Conservation (phyloP, 148 eudicot species). For the Rhododendron ovatum region DNA sequence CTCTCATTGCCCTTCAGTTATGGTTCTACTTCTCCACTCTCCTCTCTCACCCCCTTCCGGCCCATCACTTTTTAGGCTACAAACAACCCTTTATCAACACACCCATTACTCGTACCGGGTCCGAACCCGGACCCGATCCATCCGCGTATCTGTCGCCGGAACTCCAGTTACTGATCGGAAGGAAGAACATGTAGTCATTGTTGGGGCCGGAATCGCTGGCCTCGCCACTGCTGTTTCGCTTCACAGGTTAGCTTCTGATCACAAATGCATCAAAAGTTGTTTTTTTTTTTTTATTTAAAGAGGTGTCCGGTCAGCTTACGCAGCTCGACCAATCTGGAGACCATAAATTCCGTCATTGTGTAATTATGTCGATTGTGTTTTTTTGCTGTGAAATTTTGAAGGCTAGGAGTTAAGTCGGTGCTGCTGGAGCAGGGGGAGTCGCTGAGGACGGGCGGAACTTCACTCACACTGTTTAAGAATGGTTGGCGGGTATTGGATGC, state of each 20-base stretch:
- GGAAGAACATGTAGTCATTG: constrained; percentile 72
- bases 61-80: not conserved
- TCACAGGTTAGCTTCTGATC: constrained; percentile 43
- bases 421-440: constrained; percentile 85
- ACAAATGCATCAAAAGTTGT: not conserved
- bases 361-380: not conserved
- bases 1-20: not conserved
- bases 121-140: not conserved
- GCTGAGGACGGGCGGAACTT: constrained; percentile 69
- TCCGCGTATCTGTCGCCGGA: constrained; percentile 11
- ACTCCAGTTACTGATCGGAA: constrained; percentile 17
- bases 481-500: constrained; percentile 86
- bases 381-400: constrained; percentile 10
- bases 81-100: not conserved
- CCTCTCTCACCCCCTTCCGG: not conserved
- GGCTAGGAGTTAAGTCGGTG: constrained; percentile 57
- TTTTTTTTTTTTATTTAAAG: too few relatives aligned
- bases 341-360: not conserved
- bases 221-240: constrained; percentile 87
- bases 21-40: not conserved
- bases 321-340: too few relatives aligned
- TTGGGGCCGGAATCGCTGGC: constrained; percentile 95
- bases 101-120: not conserved
- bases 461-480: constrained; percentile 74
- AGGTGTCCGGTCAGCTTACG: too few relatives aligned